Conservation (phyloP, 495 filamentous ascomycete genomes). For the Penicillium paxilli region DNA sequence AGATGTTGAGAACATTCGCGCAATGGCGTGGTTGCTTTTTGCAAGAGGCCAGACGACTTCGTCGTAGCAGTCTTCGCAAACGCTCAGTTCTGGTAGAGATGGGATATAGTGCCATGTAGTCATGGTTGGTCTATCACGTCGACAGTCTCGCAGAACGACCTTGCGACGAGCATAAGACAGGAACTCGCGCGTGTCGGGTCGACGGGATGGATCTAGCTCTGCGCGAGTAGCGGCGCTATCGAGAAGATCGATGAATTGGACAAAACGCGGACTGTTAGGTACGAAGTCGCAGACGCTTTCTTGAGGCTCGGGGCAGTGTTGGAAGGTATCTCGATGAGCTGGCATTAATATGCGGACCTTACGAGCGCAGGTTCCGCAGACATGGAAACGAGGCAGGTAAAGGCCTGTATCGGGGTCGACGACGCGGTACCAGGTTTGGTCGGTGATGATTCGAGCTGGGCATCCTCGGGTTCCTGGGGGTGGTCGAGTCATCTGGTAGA, state of each 20-base stretch:
- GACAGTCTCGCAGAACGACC: conserved; percentile 53
- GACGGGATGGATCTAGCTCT: conserved; percentile 26
- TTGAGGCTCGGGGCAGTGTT: conserved; percentile 24
- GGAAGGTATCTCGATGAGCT: conserved; percentile 48
- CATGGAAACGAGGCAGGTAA: conserved; percentile 56
- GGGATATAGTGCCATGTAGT: conserved; percentile 64
- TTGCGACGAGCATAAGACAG: conserved; percentile 52
- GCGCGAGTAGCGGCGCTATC: conserved; percentile 54
- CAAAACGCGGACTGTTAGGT: conserved; percentile 52
- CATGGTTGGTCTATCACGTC: conserved; percentile 47
- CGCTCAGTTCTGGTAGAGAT: conserved; percentile 60
- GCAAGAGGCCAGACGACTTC: conserved; percentile 66
- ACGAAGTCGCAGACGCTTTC: conserved; percentile 51
- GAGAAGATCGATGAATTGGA: conserved; percentile 63
- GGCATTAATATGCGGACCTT: conserved; percentile 55
- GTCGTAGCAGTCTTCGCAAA: conserved; percentile 73
- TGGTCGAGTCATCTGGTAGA: conserved; percentile 52
- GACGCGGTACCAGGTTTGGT: conserved; percentile 60
- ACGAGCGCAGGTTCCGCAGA: conserved; percentile 54
- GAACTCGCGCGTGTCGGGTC: conserved; percentile 51
- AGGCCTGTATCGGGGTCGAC: conserved; percentile 51
- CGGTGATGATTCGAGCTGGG: conserved; percentile 46
- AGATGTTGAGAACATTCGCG: conserved; percentile 53
- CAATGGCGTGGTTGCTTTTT: conserved; percentile 49
- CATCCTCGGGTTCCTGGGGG: conserved; percentile 47